Evolutionary conservation across 345 rosid genomes (phyloP).

Genomic region (Nephelium lappaceum): DNA sequence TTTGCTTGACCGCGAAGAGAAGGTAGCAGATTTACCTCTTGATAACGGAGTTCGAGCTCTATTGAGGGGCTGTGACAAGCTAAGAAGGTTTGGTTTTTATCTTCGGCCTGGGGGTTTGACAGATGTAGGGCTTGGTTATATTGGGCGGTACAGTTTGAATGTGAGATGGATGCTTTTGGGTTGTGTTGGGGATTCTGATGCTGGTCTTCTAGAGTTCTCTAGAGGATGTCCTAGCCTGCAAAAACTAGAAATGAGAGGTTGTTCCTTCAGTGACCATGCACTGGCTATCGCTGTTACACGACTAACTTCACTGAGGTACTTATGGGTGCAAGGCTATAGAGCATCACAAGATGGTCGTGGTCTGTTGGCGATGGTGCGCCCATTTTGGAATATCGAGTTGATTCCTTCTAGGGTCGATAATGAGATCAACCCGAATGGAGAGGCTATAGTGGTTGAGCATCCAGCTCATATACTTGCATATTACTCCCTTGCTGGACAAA

Average conservation of each 20-base stretch:
- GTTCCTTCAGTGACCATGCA: constrained; percentile 82
- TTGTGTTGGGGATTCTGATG: constrained; percentile 77
- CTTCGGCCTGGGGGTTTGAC: constrained; percentile 83
- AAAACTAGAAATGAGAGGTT: constrained; percentile 93
- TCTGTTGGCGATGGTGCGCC: constrained; percentile 78
- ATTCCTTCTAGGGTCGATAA: constrained; percentile 58
- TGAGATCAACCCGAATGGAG: constrained; percentile 33
- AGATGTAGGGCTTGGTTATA: constrained; percentile 75
- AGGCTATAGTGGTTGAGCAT: constrained; percentile 43
- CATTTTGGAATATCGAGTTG: constrained; percentile 94
- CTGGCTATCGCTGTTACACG: constrained; percentile 65
- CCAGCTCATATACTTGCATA: constrained; percentile 94
- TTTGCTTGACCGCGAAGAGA: constrained; percentile 74
- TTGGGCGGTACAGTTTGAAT: constrained; percentile 72
- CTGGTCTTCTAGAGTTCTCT: constrained; percentile 75
- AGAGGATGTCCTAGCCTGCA: constrained; percentile 84
- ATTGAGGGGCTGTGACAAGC: constrained; percentile 78
- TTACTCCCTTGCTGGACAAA: constrained; percentile 87
- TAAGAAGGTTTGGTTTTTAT: constrained; percentile 79
- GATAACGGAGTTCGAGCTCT: constrained; percentile 88
- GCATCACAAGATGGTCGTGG: constrained; percentile 53
- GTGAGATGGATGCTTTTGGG: constrained; percentile 97
- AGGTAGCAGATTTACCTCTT: constrained; percentile 81
- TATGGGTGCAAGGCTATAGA: constrained; percentile 97
- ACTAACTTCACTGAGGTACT: constrained; percentile 74